Evolutionary conservation across 345 rosid genomes (phyloP), one percentile per base, ranked within the genome.

Genomic region (Melastoma malabathricum): DNA sequence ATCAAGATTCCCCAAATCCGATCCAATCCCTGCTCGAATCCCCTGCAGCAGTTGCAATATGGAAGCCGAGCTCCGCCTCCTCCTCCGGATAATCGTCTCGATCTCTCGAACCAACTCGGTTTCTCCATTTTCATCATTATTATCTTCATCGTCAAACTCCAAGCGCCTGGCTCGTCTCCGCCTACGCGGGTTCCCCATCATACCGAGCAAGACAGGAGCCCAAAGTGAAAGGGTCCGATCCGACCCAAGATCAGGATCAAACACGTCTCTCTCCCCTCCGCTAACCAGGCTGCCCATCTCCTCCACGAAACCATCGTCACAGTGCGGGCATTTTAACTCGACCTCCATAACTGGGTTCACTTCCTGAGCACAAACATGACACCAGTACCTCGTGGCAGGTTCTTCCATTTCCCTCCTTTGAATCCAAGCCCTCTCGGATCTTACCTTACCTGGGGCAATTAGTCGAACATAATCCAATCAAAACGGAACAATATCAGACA

Each of bases 291-390:
- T 16, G 54, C 20, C 51, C 72, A 74, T 63, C 58, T 79, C 85
- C 65, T 72, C 89, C 22, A 79, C 27, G 46, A 76, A 82, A 19
- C 83, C 89, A 18, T 80, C 61, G 54, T 68, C 72, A 53, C 98
- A 90, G 58, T 67, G 53, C 7, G 98, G 96, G 68, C 98, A 90
- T 65, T 82, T 90, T 60, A 86, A 73, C 75, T 90, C 96, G 10
- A 70, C 64, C 55, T 82, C 96, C 69, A 71, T 57, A 43, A 66
- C 23, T 10, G 92, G 96, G 64, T 78, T 49, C 70, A 90, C 96
- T 59, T 63, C 73, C 59, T 59, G 89, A 34, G 71, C 64, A 70
- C 98, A 90, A 82, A 47, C 57, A 62, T 90, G 60, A 65, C 89
- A 82, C 81, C 83, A 78, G 50, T 78, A 82, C 51, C 71, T 65